These are phyloP conservation scores for Monilinia laxa DNA, from an alignment of 2,329 filamentous ascomycete genomes.

Conservation along the genomic window DNA sequence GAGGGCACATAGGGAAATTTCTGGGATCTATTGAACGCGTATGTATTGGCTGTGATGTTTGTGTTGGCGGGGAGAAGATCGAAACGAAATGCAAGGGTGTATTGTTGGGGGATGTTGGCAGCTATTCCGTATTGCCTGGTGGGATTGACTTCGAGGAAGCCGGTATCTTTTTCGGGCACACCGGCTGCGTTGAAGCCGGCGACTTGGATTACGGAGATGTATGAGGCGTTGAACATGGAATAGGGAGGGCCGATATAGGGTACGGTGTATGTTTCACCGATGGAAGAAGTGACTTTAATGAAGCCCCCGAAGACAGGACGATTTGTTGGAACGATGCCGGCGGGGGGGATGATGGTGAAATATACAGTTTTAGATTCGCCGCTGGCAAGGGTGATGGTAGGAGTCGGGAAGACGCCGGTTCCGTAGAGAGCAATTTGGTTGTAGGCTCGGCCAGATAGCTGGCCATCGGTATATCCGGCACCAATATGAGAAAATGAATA, in stretches of 20 bases:
- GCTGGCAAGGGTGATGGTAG: constrained; percentile 29
- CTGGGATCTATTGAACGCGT: constrained; percentile 5
- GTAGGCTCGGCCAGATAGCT: constrained; percentile 25
- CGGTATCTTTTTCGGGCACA: neutral
- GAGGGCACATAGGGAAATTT: neutral
- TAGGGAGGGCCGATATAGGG: constrained; percentile 37
- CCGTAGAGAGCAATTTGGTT: constrained; percentile 35
- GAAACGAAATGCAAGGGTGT: constrained; percentile 15
- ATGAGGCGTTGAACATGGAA: constrained; percentile 30
- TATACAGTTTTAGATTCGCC: constrained; percentile 29
- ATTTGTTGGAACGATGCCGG: constrained; percentile 27
- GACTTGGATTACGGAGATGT: constrained; percentile 16
- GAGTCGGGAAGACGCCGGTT: constrained; percentile 28
- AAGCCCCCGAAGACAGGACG: constrained; percentile 36
- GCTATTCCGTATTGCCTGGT: constrained; percentile 13
- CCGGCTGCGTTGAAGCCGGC: constrained; percentile 1
- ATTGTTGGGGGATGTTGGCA: constrained; percentile 18
- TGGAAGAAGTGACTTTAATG: constrained; percentile 28
- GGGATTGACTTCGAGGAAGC: constrained; percentile 19
- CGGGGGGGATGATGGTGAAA: constrained; percentile 29
- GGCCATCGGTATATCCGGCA: constrained; percentile 33
- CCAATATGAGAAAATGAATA: constrained; percentile 35
- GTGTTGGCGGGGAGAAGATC: constrained; percentile 24
- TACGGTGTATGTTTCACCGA: constrained; percentile 29
- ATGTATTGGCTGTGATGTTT: constrained; percentile 7